Percentiles rank a stretch among this genome's conserved stretches.
phyloP scores from a whole-genome alignment of 2,329 filamentous ascomycete genomes.

The Clarireedia monteithiana region DNA sequence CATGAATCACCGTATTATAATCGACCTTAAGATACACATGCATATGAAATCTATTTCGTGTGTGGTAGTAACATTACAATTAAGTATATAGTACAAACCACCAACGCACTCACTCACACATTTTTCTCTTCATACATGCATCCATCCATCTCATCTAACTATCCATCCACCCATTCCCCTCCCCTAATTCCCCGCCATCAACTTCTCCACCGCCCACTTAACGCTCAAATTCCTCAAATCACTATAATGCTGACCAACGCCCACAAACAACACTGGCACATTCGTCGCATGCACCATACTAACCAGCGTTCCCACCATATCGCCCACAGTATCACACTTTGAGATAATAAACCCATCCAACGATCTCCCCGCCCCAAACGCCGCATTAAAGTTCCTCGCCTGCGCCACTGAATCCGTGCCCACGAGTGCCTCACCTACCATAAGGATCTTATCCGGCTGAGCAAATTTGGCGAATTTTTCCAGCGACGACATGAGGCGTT shows the following conservation, averaged over 20 bases:
- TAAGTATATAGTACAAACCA: too few species aligned
- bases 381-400: conserved; percentile 90
- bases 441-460: conserved; percentile 94
- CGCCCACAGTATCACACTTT: conserved; percentile 98
- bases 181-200: conserved; percentile 36
- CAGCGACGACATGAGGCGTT: conserved; percentile 88
- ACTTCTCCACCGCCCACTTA: conserved; percentile 60
- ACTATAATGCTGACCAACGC: conserved; percentile 62
- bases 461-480: conserved; percentile 98
- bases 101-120: too few species aligned
- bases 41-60: too few species aligned
- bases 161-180: too few species aligned
- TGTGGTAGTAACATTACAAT: too few species aligned
- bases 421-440: conserved; percentile 87
- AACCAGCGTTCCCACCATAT: conserved; percentile 83
- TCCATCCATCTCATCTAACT: too few species aligned
- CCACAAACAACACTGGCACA: conserved; percentile 91
- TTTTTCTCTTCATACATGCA: too few species aligned
- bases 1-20: too few species aligned
- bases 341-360: conserved; percentile 97
- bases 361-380: conserved; percentile 72
- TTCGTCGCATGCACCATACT: conserved; percentile 97
- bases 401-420: conserved; percentile 94
- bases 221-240: conserved; percentile 63
- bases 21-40: too few species aligned